Percentiles rank a stretch among this genome's conserved stretches.
Conservation (phyloP, 2,329 filamentous ascomycete species). For the Venturia pyrina region DNA sequence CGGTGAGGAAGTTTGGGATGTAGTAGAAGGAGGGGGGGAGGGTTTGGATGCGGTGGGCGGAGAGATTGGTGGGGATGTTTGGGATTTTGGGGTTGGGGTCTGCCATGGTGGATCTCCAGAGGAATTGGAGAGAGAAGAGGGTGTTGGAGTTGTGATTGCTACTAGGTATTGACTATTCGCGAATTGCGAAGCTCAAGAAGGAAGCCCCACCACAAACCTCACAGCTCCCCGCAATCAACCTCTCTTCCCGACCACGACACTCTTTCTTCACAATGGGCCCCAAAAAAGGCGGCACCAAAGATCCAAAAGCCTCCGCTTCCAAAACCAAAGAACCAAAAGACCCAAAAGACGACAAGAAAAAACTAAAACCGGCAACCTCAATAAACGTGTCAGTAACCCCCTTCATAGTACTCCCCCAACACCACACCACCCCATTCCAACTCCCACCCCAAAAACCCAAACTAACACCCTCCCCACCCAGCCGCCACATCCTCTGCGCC, state of each 20-base stretch:
- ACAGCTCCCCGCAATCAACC: background rate
- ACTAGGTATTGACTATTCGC: background rate
- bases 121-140: background rate
- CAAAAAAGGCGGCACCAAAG: conserved; percentile 29
- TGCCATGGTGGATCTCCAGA: background rate
- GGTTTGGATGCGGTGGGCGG: conserved; percentile 32
- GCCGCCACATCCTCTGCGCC: conserved; percentile 63
- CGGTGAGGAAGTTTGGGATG: conserved; percentile 72
- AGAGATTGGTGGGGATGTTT: conserved; percentile 10
- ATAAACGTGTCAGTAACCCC: conserved; percentile 56
- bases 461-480: background rate
- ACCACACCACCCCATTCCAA: background rate
- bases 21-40: conserved; percentile 68
- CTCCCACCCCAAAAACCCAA: too few species aligned
- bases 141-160: background rate
- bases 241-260: background rate
- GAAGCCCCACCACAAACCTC: background rate
- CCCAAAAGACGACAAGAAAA: conserved; percentile 23
- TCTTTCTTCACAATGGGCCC: background rate
- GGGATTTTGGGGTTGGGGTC: background rate
- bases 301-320: background rate
- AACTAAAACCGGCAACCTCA: conserved; percentile 52
- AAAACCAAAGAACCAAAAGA: conserved; percentile 26
- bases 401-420: too few species aligned
- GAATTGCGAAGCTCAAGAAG: background rate